Evolutionary conservation across 2,329 filamentous ascomycete genomes (phyloP), one percentile per base, ranked within the genome.

Genomic region (Fusarium annulatum): DNA sequence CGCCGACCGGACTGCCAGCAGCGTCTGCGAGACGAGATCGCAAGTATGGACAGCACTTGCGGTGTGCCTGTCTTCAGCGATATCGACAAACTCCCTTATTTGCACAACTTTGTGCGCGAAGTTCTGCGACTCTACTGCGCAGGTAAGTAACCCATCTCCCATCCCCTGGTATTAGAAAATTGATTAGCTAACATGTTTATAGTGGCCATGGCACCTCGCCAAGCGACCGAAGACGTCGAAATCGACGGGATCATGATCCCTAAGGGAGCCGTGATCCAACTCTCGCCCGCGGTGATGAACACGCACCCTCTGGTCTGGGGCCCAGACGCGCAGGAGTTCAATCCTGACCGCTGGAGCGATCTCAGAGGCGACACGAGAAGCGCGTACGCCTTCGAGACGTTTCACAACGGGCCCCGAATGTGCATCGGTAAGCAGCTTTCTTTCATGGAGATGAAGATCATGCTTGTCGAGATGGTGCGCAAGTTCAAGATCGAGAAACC

Each of bases 41-140:
- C 73, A 6, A 48, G 39, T 21, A 48, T 80, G 23, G 61, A 71
- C 33, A 53, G 38, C 18, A 63, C 62, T 19, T 64, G 64, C 21
- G 49, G 51, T 9, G 43, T 61, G 18, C 61, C 67, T 3, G 59
- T 57, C 10, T 80, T 74, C 43, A 61, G 64, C 45, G 71, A 78
- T 12, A 69, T 82, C 18, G 80, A 81, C 12, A 79, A 80, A 14
- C 79, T 84, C 15, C 81, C 81, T 2, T 80, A 81, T 19, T 72
- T 85, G 34, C 80, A 83, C 70, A 84, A 85, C 62, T 82, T 87
- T 55, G 79, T 83, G 69, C 84, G 77, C 39, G 86, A 87, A 75
- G 78, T 84, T 8, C 69, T 87, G 41, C 81, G 86, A 5, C 78
- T 85, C 46, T 84, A 82, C 67, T 80, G 83, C 8, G 84, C 85